These are phyloP conservation scores for Fomes fomentarius DNA, from an alignment of 1,284 basidiomycete species.

Conservation along the genomic window DNA sequence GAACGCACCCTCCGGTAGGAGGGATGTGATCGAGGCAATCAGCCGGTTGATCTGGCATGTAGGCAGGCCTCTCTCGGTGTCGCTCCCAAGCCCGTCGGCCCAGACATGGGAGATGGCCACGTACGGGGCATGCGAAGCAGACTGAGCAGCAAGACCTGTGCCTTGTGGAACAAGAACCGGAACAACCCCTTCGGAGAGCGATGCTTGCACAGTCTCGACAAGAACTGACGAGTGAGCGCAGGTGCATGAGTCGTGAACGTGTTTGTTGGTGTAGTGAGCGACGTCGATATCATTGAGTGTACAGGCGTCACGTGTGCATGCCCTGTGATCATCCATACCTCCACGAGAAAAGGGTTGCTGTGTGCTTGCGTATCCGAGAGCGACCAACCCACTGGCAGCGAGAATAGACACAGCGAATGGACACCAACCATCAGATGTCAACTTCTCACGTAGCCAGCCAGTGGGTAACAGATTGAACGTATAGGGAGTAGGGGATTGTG, in stretches of 20 bases:
- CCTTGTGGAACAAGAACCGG: neutral
- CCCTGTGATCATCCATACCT: neutral
- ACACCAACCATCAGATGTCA: neutral
- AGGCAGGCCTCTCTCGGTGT: slow-evolving; percentile 14
- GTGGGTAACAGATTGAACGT: neutral
- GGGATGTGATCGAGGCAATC: neutral
- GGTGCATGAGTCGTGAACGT: neutral
- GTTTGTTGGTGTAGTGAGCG: neutral
- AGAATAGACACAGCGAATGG: neutral
- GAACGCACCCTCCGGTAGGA: slow-evolving; percentile 6
- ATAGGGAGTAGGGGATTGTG: neutral
- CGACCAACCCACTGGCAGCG: neutral
- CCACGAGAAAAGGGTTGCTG: neutral
- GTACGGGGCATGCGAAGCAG: neutral
- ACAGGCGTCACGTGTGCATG: neutral
- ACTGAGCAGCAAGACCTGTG: neutral
- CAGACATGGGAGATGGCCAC: slow-evolving; percentile 21
- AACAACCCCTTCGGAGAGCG: neutral
- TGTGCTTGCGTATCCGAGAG: neutral
- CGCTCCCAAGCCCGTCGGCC: slow-evolving; percentile 20
- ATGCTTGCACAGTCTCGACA: neutral
- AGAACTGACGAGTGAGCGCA: neutral
- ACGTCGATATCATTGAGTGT: neutral
- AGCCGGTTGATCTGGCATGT: slow-evolving; percentile 13
- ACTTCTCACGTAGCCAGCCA: neutral